Evolutionary conservation across 2,329 filamentous ascomycete species (phyloP), one percentile per base, ranked within the genome.

Genomic region (Periconia macrospinosa): DNA sequence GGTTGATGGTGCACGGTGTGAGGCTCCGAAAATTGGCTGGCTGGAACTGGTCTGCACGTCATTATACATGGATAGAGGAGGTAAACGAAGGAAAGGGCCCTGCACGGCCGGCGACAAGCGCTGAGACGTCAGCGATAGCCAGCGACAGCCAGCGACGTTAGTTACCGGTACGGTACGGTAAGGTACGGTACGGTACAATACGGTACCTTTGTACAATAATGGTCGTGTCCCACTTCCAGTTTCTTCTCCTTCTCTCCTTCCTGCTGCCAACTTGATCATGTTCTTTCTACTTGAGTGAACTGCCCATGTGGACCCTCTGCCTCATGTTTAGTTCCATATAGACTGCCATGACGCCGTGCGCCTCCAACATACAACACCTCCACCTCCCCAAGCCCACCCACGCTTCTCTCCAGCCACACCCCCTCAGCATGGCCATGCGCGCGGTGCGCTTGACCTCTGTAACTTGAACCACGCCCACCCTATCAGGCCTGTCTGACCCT

Each of bases 391-490:
- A 42, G 7, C 42, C 27, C 40, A 46, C 46, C 42, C 47, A 37
- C 14, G 11, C 43, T 37, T 13, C 30, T 20, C 33, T 41, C 19
- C 49, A 45, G 41, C 49, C 45, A 52, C 49, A 52, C 43, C 42
- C n/a, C 14, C 41, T 27, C 33, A 37, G 41, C 53, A 51, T 55
- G 53, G 43, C 56, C 51, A 37, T 37, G 54, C 20, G 46, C 53
- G 20, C 41, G 47, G 35, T 61, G 48, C 53, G 52, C 55, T 52
- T 20, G 35, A 51, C 49, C 20, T 45, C 46, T 40, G 52, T 49
- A 54, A 18, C 30, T 41, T 35, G 47, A n/a, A 48, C 58, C 56
- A 55, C 53, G 50, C 58, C 47, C 30, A 30, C 18, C 51, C 40
- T 17, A 23, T 50, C 52, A 51, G 52, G 55, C 48, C 46, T 40